Base-by-base conservation (phyloP, 345 rosid genomes). In the Erodium maritimum region DNA sequence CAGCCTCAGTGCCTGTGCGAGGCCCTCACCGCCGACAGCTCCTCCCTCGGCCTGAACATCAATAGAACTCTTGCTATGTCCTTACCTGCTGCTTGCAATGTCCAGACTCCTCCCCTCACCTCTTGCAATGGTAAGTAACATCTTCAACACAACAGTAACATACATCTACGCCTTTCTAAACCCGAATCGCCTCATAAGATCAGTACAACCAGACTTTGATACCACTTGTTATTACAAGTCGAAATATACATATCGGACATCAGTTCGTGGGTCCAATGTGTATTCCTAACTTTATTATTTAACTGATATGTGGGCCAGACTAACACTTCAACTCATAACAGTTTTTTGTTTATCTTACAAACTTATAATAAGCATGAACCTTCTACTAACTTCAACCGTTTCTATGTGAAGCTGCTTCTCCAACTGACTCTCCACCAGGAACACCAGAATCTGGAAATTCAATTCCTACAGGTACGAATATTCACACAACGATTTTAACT, bases 1-100 rank as follows among this genome's bases (percentile, higher is more conserved):
- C 79, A 88, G 17, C 79, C 93, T 17, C 71, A 82, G 65, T 90
- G 97, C 82, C 67, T 90, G 75, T 90, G 95, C 66, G 60, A 75
- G 67, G 83, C 78, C 64, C 79, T 88, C 16, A 73, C 69, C 12
- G 91, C 81, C 17, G 83, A 84, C 25, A 72, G 62, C 61, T 76
- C 98, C 50, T 77, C 88, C 1, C 65, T 88, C 24, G 95, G 93
- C 61, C 68, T 88, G 68, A 61, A 63, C 18, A 25, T 88, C 63
- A 91, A 91, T 61, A 80, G 68, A 67, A 80, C 84, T 14, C 88
- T 61, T 57, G 96, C 95, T 57, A 61, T 82, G 66, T 83, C 82
- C 58, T 77, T 91, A 55, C 95, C 96, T 17, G 69, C 64, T 17
- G 83, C 85, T 34, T 91, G 98, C 82, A 79, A 79, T 14, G 86